Evolutionary conservation across 495 filamentous ascomycete species (phyloP).

Genomic region (Podospora australis): DNA sequence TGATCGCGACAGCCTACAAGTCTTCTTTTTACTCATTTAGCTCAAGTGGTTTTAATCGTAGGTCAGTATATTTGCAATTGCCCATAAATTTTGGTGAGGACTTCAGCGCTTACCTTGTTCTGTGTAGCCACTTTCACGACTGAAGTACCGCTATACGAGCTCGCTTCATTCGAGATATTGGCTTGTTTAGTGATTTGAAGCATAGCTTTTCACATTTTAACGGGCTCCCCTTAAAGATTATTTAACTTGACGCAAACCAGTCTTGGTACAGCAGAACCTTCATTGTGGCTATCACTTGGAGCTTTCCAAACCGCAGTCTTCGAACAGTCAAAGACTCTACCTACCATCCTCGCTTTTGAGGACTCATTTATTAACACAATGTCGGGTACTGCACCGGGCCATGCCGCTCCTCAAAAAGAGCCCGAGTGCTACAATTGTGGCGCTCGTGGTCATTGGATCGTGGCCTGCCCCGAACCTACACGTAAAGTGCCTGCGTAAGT

Average conservation of each 20-base stretch:
- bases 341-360: neutral
- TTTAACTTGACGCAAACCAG: too few relatives aligned
- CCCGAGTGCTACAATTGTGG: constrained; percentile 49
- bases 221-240: too few relatives aligned
- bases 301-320: neutral
- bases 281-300: neutral
- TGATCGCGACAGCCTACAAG: too few relatives aligned
- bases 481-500: constrained; percentile 55
- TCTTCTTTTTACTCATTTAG: too few relatives aligned
- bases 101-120: too few relatives aligned
- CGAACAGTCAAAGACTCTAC: neutral
- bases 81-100: too few relatives aligned
- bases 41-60: too few relatives aligned
- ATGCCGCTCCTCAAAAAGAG: constrained; percentile 26
- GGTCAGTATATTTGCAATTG: too few relatives aligned
- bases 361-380: constrained; percentile 12
- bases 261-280: too few relatives aligned
- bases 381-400: constrained; percentile 30
- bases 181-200: too few relatives aligned
- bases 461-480: constrained; percentile 45
- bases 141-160: neutral
- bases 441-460: constrained; percentile 39
- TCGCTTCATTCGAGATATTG: too few relatives aligned
- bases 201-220: too few relatives aligned
- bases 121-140: neutral